Base-by-base conservation (phyloP, 2,329 filamentous ascomycete genomes). In the Dryadomyces sulphureus region DNA sequence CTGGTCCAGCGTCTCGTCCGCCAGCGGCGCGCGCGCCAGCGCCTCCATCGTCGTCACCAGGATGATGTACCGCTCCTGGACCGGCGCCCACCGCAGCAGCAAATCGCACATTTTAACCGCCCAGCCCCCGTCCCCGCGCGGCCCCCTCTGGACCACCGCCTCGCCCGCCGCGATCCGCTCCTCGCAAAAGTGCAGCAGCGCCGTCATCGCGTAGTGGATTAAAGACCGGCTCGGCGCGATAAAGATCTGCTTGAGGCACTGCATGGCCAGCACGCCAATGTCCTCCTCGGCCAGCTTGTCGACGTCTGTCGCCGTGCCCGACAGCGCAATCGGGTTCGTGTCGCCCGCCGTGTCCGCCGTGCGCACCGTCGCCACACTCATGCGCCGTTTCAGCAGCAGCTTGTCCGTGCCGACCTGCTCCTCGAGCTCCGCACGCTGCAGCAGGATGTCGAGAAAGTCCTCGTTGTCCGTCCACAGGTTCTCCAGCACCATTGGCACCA, bases 61-160 rank as follows among this genome's bases (percentile, higher is more conserved):
- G 47, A 96, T 92, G 35, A 90, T 78, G 64, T 94, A 96, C 45
- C 92, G 83, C 57, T 94, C 87, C 60, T 96, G 90, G 2, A 96
- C 89, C 0, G 92, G 88, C 0, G 88, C 83, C 88, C 89, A 96
- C 48, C 79, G 77, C 16, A 87, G 80, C 45, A 90, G 73, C 50
- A 89, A 73, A 55, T 82, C 77, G 59, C 93, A 86, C 43, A 96
- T 70, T 48, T 79, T 81, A 22, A 87, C 82, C 2, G 87, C 81
- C 90, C 90, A 96, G 43, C 77, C 82, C 39, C 68, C 65, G 54
- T 74, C 71, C 38, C 62, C 61, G 38, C 66, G 59, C 12, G 63
- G 53, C 14, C 61, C 55, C 5, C 43, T 22, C 35, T 61, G 73
- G 45, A 94, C 62, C 1, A 77, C 67, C 8, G 57, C 59, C 53